Base-by-base conservation (phyloP, 768 basidiomycete genomes). In the Aureoboletus auriporus region DNA sequence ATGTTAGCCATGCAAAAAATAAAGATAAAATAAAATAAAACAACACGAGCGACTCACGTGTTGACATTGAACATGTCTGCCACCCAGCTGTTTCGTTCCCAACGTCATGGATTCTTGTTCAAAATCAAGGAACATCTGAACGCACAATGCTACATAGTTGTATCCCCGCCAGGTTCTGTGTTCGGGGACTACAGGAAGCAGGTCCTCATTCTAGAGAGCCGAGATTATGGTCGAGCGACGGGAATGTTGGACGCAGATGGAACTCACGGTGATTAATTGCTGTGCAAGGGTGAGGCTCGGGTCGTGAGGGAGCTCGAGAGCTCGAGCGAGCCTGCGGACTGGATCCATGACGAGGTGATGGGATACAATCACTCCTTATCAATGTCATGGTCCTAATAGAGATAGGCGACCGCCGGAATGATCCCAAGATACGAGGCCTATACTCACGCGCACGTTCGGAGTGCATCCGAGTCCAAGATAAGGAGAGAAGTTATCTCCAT, bases 51-150 rank as follows among this genome's bases (percentile, higher is more conserved):
- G 37, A 70, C 80, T 59, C 66, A 84, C 83, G 83, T 85, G 63
- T 84, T 85, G 60, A 86, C 76, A 57, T 86, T 88, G 73, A 87
- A 89, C 56, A 78, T 80, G 68, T 90, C 87, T 34, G 84, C 86
- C 37, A 89, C 77, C 88, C 86, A 89, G 69, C 84, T 86, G 52
- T 59, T 43, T n/a, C 28, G 39, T 44, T 45, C 50, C 27, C 50
- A 39, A 42, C 35, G 13, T 38, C 20, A 52, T 34, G 41, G 42
- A 36, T 38, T 29, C 38, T 37, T 16, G 46, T 36, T 33, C 16
- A 36, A 17, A 47, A 34, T 35, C 42, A 26, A 5, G 28, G 16
- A 28, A 9, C 26, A 17, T 44, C 26, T 46, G 42, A 36, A 55
- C 77, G 54, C 61, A 84, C 79, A 83, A 86, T 16, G 82, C 74